Evolutionary conservation across 768 basidiomycete genomes (phyloP), one percentile per base, ranked within the genome.

Genomic region (Lyophyllum atratum): DNA sequence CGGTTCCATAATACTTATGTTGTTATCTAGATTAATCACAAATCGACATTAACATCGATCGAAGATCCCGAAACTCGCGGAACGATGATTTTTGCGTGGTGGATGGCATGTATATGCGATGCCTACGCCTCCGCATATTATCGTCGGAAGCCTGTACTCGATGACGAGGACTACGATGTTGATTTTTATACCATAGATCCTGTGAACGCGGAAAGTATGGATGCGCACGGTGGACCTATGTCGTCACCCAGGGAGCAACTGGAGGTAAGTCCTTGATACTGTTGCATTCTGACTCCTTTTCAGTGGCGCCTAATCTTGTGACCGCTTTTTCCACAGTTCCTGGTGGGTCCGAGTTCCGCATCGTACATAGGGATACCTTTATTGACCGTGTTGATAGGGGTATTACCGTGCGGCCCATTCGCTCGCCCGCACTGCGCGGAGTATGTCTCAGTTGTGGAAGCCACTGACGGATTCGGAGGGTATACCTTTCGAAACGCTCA

Each of bases 1-100:
- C 39, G 47, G 39, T 54, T 25, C 28, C 12, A 40, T 49, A 50
- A 12, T 54, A 26, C 49, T 61, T 46, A 61, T 60, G 46, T 45
- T 44, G 42, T 44, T 21, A 22, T 67, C 44, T 64, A 92, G 90
- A 90, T 93, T 69, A 93, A 92, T 71, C 89, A 92, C 66, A 92
- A 90, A 70, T 85, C 89, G 3, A 87, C 87, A 34, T 85, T 90
- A 76, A 79, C 82, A 10, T 84, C 79, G 56, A 90, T 92, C 61
- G 80, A 83, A 59, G 89, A 92, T 67, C 79, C 84, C 39, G 91
- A 92, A 65, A 85, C 79, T 49, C 84, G 88, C 51, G 88, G 90
- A 24, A 92, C 89, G 6, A 90, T 93, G 87, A 89, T 91, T 50
- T 94, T 93, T 66, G 89, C 93, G 1, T 95, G 93, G 89, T 95